Evolutionary conservation across 345 rosid species (phyloP).

Genomic region (Salix viminalis): DNA sequence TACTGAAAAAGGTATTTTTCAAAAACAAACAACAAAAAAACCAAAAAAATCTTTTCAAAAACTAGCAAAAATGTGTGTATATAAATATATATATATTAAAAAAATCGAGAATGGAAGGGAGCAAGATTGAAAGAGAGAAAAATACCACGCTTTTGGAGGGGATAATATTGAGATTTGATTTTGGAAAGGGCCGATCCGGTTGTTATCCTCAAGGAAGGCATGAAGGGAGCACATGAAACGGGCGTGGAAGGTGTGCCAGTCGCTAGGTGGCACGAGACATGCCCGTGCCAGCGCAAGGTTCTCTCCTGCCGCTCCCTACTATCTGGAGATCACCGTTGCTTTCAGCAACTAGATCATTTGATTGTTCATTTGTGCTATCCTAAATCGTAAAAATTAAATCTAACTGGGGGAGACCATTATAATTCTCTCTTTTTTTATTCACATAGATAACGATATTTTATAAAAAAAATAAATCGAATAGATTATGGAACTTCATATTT

Average conservation of each 20-base stretch:
- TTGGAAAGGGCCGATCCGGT: background rate
- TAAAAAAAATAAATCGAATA: too few relatives aligned
- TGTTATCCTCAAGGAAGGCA: background rate
- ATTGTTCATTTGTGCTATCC: background rate
- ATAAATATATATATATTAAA: background rate
- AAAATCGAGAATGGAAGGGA: background rate
- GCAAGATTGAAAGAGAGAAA: too few relatives aligned
- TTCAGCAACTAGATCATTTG: background rate
- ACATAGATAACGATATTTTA: too few relatives aligned
- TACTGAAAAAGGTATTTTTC: too few relatives aligned
- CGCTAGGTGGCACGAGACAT: constrained; percentile 15
- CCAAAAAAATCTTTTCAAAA: background rate
- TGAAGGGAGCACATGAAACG: constrained; percentile 3
- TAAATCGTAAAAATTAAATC: background rate
- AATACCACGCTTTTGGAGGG: too few relatives aligned
- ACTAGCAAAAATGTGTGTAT: too few relatives aligned
- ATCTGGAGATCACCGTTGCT: background rate
- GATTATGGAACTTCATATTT: too few relatives aligned
- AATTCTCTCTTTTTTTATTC: too few relatives aligned
- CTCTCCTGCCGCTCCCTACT: background rate
- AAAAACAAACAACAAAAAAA: too few relatives aligned
- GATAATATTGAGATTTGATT: too few relatives aligned
- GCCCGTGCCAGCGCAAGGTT: constrained; percentile 3
- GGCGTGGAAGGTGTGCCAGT: background rate
- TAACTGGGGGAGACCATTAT: background rate